Base-by-base conservation (phyloP, 805 yeast genomes). In the Saccharomycopsis selenospora region DNA sequence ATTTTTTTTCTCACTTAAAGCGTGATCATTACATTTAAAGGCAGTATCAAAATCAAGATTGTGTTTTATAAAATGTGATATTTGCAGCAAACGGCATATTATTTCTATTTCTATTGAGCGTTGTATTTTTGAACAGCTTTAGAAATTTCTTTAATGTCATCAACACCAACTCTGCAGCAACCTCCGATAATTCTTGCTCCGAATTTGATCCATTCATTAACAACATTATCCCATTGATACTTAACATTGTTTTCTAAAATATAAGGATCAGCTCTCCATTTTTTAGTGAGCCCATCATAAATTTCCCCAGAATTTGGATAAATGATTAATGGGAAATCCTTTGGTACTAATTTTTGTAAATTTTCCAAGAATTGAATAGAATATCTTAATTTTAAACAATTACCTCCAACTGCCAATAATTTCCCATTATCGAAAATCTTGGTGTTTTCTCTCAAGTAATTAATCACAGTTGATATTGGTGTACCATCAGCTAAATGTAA, bases 281-380 rank as follows among this genome's bases (percentile, higher is more conserved):
- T 56, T 50, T 74, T 70, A 8, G 66, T 66, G 5, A 56, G 55
- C 27, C 72, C 75, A 56, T 80, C 79, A 59, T 80, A 82, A 6
- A 68, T 61, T 58, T 81, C 88, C 1, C 93, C 93, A 41, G 85
- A 77, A 62, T 86, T 86, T 7, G 95, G 95, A 60, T 85, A 85
- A 2, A 78, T 71, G 2, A 82, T 60, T 25, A 82, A 57, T 3
- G 79, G 76, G 45, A 46, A 55, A 50, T 17, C 55, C 46, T 50
- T 51, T 4, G 62, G 64, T 6, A 59, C 50, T 20, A 29, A 48
- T n/a, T 43, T 42, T 41, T 57, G 52, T 45, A 77, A 56, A 17
- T 58, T 63, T 17, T 55, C 48, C 18, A 81, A 58, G 47, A 79
- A 72, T 1, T 56, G 59, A 0, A 64, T 52, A 1, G 82, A 73